Base-by-base conservation (phyloP, 2,329 filamentous ascomycete species). In the Alternaria sp. region DNA sequence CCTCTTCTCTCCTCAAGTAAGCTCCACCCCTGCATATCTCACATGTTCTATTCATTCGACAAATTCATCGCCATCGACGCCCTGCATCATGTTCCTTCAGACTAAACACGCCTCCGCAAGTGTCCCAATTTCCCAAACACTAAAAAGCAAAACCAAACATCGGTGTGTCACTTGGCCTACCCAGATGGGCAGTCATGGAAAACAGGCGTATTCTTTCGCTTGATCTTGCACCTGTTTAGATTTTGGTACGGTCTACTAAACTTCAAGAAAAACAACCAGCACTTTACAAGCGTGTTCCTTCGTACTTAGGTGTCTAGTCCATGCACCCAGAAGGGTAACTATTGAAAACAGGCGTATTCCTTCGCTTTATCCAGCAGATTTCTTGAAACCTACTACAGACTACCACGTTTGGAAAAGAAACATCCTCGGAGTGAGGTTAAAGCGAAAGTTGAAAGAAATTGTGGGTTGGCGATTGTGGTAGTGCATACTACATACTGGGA, bases 171-270 rank as follows among this genome's bases (percentile, higher is more conserved):
- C 29, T 48, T 36, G 44, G 44, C 44, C 31, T 37, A 41, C 51
- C 31, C 42, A 54, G 55, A 49, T 40, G 23, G 55, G 55, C 37
- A 54, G 24, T 40, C 37, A 49, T 58, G 28, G 44, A 58, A 58
- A 58, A 42, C 53, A 58, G 56, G 56, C 56, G 56, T 45, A 39
- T 51, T 58, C 56, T 44, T 54, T 55, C 56, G 51, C 51, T 51
- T 45, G 23, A 55, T 55, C 39, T 55, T 51, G 51, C 56, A 49
- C 48, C 17, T 57, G 49, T 13, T 51, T 34, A 26, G 31, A 48
- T 48, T 31, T 34, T 13, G 44, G 44, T 48, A 36, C 44, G 13
- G 29, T 51, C 37, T 51, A 24, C 37, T 41, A 51, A 28, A 28
- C 26, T 8, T 17, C 8, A 13, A 42, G 33, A 58, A 58, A 58